Conservation (phyloP, 1,139 yeast species). For the Kodamaea sp. region DNA sequence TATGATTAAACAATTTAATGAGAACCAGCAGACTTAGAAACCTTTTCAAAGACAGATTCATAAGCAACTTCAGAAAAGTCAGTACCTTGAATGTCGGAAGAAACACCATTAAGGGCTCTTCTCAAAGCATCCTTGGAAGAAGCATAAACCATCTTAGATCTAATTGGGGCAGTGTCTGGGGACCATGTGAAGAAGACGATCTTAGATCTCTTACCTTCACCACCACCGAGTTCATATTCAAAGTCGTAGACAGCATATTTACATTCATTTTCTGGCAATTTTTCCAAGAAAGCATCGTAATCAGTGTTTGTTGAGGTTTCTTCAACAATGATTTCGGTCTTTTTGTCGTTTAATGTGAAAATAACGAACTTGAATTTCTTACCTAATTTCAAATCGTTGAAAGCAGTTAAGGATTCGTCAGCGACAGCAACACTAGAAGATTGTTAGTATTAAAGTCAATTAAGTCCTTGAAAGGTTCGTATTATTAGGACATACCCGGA, state of each 20-base stretch:
- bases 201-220: constrained; percentile 96
- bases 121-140: constrained; percentile 96
- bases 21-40: constrained; percentile 69
- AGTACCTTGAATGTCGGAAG: constrained; percentile 95
- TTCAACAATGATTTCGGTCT: constrained; percentile 88
- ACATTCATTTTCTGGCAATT: constrained; percentile 94
- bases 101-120: constrained; percentile 92
- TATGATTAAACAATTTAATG: constrained; percentile 20
- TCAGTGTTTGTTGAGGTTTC: constrained; percentile 69
- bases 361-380: constrained; percentile 83
- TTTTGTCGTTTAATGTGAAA: constrained; percentile 73
- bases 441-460: constrained; percentile 22
- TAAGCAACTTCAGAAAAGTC: constrained; percentile 95
- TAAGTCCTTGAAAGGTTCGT: not conserved
- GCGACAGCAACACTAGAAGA: constrained; percentile 79
- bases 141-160: constrained; percentile 96
- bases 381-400: constrained; percentile 94
- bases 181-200: constrained; percentile 95
- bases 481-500: constrained; percentile 51
- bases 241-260: constrained; percentile 96
- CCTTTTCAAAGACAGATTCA: constrained; percentile 88
- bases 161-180: constrained; percentile 94
- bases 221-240: constrained; percentile 83
- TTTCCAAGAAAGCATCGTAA: constrained; percentile 80
- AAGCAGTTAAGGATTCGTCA: constrained; percentile 88